Base-by-base conservation (phyloP, 805 yeast species). In the Saccharomycopsis fermentans region DNA sequence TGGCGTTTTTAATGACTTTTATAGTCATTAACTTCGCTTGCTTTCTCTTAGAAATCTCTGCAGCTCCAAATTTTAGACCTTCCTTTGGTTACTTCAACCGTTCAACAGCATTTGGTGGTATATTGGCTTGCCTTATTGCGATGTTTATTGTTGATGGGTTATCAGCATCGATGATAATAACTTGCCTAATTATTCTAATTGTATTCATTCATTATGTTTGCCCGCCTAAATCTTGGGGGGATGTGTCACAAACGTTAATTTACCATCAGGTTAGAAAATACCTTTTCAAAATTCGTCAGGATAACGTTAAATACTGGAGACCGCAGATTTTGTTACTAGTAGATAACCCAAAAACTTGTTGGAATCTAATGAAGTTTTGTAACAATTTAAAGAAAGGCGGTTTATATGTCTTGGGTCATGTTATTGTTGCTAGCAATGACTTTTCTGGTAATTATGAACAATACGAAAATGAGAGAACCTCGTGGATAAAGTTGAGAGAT, bases 11-110 rank as follows among this genome's bases (percentile, higher is more conserved):
- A 56, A 88, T 92, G 94, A 94, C 99, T 0, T 94, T 94, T 66
- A 85, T 92, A 54, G 96, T 92, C 1, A 90, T 96, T 37, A 94
- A 94, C 67, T 71, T 92, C 62, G 98, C 99, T 2, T 95, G 99
- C 69, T 90, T 92, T 68, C 71, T 94, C 56, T 76, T 94, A 64
- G 86, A 85, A 63, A 73, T 94, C 4, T 92, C 97, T 0, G 82
- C 96, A 0, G 99, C 99, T 4, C 99, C 99, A n/a, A 94, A 95
- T 69, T 94, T 94, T 72, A 77, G 99, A 66, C 99, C 99, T 3
- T 88, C 96, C 2, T 94, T 94, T 77, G 84, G 81, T 59, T 94
- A 84, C 66, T 94, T 94, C 73, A 86, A 82, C 65, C 78, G 90
- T 54, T 76, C 79, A 51, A 90, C 98, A 0, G 98, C 99, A 0